Percentiles rank a stretch among this genome's conserved stretches.
Evolutionary conservation across 179 eudicot species (phyloP).

Genomic region (Camellia oleifera): DNA sequence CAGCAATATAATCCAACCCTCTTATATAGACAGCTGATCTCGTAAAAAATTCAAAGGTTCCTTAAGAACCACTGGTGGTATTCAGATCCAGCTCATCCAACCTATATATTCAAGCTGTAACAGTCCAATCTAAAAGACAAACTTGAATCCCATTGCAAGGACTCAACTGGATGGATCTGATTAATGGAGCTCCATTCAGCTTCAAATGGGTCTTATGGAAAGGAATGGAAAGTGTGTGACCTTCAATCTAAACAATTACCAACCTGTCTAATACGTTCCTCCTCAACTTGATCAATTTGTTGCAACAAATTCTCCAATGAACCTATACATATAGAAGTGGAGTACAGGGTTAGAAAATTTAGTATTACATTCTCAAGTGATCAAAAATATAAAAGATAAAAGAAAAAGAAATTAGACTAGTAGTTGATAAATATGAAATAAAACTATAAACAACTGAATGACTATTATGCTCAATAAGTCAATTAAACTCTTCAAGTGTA

Average conservation of each 20-base stretch:
- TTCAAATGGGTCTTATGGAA: background rate
- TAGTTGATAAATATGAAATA: background rate
- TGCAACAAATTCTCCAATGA: slow-evolving; percentile 73
- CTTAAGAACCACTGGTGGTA: background rate
- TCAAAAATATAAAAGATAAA: background rate
- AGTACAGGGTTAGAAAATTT: slow-evolving; percentile 5
- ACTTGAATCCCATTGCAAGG: background rate
- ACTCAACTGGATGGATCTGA: background rate
- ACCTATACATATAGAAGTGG: slow-evolving; percentile 28
- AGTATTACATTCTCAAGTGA: background rate
- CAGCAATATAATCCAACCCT: background rate
- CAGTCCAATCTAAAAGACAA: background rate
- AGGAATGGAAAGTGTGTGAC: background rate
- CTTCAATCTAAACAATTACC: background rate
- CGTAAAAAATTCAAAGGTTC: background rate
- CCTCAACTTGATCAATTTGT: slow-evolving; percentile 65
- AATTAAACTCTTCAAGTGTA: background rate
- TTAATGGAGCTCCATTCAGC: background rate
- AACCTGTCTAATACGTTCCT: slow-evolving; percentile 77
- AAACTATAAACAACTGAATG: background rate
- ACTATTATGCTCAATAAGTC: background rate
- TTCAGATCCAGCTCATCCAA: background rate
- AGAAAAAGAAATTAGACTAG: background rate
- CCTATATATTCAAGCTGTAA: background rate
- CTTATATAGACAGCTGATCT: background rate